Conservation (phyloP, 306 rosid species). For the Aeschynomene evenia region DNA sequence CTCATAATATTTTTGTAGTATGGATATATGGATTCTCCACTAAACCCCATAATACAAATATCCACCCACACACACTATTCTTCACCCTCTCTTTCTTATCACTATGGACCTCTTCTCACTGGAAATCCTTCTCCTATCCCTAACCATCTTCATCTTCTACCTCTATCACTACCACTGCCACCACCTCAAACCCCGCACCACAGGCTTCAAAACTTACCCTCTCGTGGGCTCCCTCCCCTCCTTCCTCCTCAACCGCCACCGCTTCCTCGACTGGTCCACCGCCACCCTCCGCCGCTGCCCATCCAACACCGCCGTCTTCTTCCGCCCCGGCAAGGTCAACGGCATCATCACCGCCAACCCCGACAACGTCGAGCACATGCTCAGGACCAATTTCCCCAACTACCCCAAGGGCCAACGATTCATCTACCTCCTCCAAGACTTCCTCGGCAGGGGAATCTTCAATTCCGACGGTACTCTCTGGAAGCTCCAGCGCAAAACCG, state of each 20-base stretch:
- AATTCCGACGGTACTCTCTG: constrained; percentile 61
- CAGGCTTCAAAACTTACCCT: constrained; percentile 57
- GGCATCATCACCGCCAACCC: constrained; percentile 67
- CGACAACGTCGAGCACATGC: constrained; percentile 55
- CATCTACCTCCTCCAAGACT: constrained; percentile 41
- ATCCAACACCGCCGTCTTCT: constrained; percentile 46
- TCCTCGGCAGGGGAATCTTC: constrained; percentile 72
- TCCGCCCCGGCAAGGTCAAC: constrained; percentile 36
- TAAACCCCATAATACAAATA: not conserved
- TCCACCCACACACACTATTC: not conserved
- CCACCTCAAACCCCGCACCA: no score
- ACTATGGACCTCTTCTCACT: constrained; percentile 17
- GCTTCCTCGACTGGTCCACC: constrained; percentile 63
- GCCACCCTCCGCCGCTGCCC: constrained; percentile 42
- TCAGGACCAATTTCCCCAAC: constrained; percentile 64
- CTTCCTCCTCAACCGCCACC: constrained; percentile 56
- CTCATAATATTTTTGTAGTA: no score
- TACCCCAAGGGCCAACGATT: constrained; percentile 66
- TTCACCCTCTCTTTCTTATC: not conserved
- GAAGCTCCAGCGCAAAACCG: constrained; percentile 62
- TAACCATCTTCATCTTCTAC: constrained; percentile 8
- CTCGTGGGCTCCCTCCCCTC: constrained; percentile 49
- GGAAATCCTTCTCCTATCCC: not conserved
- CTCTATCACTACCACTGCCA: constrained; percentile 27
- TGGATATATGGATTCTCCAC: no score